These are phyloP conservation scores for Microcyclospora tardicrescens DNA, from an alignment of 2,329 filamentous ascomycete genomes.

Conservation along the genomic window DNA sequence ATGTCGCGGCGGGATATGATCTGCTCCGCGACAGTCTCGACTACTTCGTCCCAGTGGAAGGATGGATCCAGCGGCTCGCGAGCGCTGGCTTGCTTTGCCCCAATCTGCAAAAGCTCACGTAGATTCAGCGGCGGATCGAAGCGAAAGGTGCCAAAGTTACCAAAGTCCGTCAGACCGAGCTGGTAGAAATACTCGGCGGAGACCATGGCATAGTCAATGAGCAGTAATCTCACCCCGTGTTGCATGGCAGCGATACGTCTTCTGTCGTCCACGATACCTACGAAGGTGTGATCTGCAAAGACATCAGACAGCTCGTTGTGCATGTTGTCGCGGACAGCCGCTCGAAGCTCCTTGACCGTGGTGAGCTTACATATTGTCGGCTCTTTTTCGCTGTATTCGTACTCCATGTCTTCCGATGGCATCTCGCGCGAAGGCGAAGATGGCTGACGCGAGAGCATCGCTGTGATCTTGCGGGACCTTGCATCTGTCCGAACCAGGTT, in stretches of 20 bases:
- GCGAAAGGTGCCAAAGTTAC: slow-evolving; percentile 76
- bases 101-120: slow-evolving; percentile 56
- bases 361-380: slow-evolving; percentile 58
- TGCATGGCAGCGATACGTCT: slow-evolving; percentile 87
- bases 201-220: slow-evolving; percentile 82
- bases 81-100: slow-evolving; percentile 51
- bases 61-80: slow-evolving; percentile 31
- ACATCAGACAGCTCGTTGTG: slow-evolving; percentile 79
- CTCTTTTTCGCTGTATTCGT: slow-evolving; percentile 59
- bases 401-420: slow-evolving; percentile 45
- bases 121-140: slow-evolving; percentile 67
- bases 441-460: slow-evolving; percentile 55
- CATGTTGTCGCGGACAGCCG: slow-evolving; percentile 65
- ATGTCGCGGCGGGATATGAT: slow-evolving; percentile 69
- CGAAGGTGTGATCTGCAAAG: slow-evolving; percentile 78
- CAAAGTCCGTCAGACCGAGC: slow-evolving; percentile 84
- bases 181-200: slow-evolving; percentile 91
- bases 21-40: slow-evolving; percentile 51
- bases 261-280: slow-evolving; percentile 79
- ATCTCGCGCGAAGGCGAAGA: slow-evolving; percentile 23
- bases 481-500: slow-evolving; percentile 85
- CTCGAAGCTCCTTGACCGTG: slow-evolving; percentile 76
- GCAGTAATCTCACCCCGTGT: slow-evolving; percentile 77
- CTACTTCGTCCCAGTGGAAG: slow-evolving; percentile 55
- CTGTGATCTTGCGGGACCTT: slow-evolving; percentile 83